Evolutionary conservation across 2,329 filamentous ascomycete species (phyloP).

Genomic region (Hypoxylon sp.): DNA sequence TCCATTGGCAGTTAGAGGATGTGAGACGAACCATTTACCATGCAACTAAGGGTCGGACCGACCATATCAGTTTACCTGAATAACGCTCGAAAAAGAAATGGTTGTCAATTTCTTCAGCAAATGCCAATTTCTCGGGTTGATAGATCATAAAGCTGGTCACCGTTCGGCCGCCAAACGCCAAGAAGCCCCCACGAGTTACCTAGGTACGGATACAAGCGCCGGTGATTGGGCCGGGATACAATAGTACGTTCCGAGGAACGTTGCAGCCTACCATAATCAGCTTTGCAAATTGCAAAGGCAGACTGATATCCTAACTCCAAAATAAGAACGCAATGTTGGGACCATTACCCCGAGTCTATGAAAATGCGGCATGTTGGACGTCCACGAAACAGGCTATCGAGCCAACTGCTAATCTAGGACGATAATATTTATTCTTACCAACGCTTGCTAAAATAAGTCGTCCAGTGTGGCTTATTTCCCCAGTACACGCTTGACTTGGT

Average conservation of each 20-base stretch:
- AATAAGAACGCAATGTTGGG: slow-evolving; percentile 20
- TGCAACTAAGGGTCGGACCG: not conserved
- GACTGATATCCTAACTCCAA: slow-evolving; percentile 20
- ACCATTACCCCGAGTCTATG: not conserved
- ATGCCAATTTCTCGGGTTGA: slow-evolving; percentile 33
- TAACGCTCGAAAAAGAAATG: not conserved
- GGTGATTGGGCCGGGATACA: slow-evolving; percentile 36
- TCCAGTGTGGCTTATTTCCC: slow-evolving; percentile 11
- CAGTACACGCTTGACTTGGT: slow-evolving; percentile 3
- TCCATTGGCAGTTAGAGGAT: slow-evolving; percentile 16
- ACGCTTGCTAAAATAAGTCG: slow-evolving; percentile 11
- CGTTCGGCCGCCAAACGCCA: slow-evolving; percentile 20
- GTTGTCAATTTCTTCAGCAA: slow-evolving; percentile 15
- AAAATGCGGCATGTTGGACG: slow-evolving; percentile 18
- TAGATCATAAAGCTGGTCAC: slow-evolving; percentile 19
- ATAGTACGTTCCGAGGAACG: slow-evolving; percentile 32
- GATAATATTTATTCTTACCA: slow-evolving; percentile 12
- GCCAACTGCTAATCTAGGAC: slow-evolving; percentile 12
- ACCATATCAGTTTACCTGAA: slow-evolving; percentile 1
- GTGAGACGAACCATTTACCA: slow-evolving; percentile 6
- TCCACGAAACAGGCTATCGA: slow-evolving; percentile 6
- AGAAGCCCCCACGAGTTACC: slow-evolving; percentile 35
- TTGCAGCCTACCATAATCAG: slow-evolving; percentile 32
- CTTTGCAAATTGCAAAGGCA: slow-evolving; percentile 16
- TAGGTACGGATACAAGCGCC: slow-evolving; percentile 28